phyloP scores from a whole-genome alignment of 768 basidiomycete species.

The Tricholoma terreum region DNA sequence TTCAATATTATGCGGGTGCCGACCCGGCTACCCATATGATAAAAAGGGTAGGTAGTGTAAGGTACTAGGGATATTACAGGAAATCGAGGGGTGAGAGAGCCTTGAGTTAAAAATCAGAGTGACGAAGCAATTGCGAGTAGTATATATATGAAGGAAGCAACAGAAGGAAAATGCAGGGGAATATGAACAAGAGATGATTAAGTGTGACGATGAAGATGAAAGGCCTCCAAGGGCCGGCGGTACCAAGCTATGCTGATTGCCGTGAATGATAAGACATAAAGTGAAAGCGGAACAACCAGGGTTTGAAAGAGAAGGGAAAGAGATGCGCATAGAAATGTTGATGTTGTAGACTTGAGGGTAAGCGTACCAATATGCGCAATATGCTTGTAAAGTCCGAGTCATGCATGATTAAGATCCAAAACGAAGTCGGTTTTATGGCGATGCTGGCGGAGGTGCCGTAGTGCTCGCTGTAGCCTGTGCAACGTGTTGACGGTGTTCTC shows the following conservation, averaged over 20 bases:
- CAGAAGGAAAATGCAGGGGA: constrained; percentile 23
- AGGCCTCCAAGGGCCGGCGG: constrained; percentile 25
- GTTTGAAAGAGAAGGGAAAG: constrained; percentile 6
- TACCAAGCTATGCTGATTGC: constrained; percentile 21
- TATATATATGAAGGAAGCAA: constrained; percentile 18
- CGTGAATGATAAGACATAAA: constrained; percentile 13
- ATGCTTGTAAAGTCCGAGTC: constrained; percentile 23
- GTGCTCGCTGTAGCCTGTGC: constrained; percentile 20
- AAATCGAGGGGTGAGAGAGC: constrained; percentile 15
- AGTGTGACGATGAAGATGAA: constrained; percentile 17
- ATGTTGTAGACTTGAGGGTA: background rate
- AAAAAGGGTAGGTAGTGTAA: constrained; percentile 21
- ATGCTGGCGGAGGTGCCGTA: constrained; percentile 21
- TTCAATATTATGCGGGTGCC: constrained; percentile 20
- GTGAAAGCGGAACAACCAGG: constrained; percentile 10
- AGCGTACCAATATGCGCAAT: constrained; percentile 17
- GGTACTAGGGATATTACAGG: constrained; percentile 31
- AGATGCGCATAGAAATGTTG: constrained; percentile 21
- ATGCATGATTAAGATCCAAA: constrained; percentile 20
- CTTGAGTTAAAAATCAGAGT: background rate
- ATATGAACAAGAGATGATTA: constrained; percentile 23
- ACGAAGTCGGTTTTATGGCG: constrained; percentile 23
- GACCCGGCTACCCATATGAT: constrained; percentile 17
- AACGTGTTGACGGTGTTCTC: constrained; percentile 47
- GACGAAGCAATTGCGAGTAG: constrained; percentile 9